Evolutionary conservation across 306 rosid genomes (phyloP), one percentile per base, ranked within the genome.

Genomic region (Acacia acuminata): DNA sequence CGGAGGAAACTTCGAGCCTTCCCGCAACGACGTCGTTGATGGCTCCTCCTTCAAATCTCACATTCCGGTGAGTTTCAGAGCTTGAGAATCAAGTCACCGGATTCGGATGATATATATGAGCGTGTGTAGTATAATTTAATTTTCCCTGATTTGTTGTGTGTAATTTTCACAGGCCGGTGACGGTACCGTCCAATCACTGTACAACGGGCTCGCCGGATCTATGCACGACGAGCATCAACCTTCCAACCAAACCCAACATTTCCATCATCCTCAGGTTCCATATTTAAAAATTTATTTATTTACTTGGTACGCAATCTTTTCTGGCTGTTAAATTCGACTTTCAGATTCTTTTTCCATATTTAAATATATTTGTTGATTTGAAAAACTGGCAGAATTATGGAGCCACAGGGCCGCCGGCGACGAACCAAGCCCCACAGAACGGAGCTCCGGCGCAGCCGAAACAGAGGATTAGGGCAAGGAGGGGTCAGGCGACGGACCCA

Each of bases 401-500:
- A 25, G 40, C 24, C 4, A 2, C 79, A 15, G 53, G 55, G 56
- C 8, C 40, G 56, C 16, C 40, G 5, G 70, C 79, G 6, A 25
- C 71, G 53, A 60, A 75, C 67, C 50, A 20, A 36, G 50, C 67
- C 22, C 78, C 67, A 14, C n/a, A 40, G 42, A 45, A 83, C 44
- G 90, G 87, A 1, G 66, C 85, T 1, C 90, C 96, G 34, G 94
- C 90, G 22, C 99, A 92, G 76, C 91, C 99, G 4, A 92, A 89
- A n/a, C 99, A 90, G 80, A 90, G 92, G 86, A 93, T 96, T 14
- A 91, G 99, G 83, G 99, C 99, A 2, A 82, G 99, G 64, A 84
- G 99, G 77, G 99, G 99, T 40, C 99, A 96, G 86, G 99, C 99
- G 40, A 96, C 99, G 43, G 99, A 96, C 75, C 99, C 99, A 50